Evolutionary conservation across 768 basidiomycete species (phyloP).

Genomic region (Tricholoma furcatifolium): DNA sequence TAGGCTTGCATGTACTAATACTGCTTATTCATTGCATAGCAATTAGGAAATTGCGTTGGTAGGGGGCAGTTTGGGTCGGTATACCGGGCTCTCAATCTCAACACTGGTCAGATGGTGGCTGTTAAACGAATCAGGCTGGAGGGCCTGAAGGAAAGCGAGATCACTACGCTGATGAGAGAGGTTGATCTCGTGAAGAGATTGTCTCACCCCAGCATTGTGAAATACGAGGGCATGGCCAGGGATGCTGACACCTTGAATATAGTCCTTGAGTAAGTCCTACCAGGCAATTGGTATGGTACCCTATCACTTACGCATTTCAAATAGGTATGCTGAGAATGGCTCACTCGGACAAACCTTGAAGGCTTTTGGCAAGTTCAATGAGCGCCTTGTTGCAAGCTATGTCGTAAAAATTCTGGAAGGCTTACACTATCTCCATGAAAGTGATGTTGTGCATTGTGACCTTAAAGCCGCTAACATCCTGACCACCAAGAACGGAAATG

Average conservation of each 20-base stretch:
- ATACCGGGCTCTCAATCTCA: conserved; percentile 90
- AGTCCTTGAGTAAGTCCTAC: conserved; percentile 79
- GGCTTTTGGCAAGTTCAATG: conserved; percentile 92
- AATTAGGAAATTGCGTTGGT: conserved; percentile 97
- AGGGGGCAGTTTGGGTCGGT: conserved; percentile 97
- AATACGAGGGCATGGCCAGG: conserved; percentile 94
- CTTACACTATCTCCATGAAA: conserved; percentile 85
- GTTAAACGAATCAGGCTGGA: conserved; percentile 93
- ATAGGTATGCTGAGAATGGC: conserved; percentile 93
- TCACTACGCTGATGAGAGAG: conserved; percentile 89
- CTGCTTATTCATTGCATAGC: conserved; percentile 43
- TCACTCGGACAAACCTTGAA: conserved; percentile 91
- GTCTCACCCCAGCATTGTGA: conserved; percentile 93
- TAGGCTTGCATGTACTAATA: conserved; percentile 1
- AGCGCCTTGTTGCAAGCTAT: conserved; percentile 87
- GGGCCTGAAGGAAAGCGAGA: conserved; percentile 88
- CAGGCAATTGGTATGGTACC: conserved; percentile 6
- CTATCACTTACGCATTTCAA: conserved; percentile 13
- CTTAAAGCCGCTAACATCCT: conserved; percentile 98
- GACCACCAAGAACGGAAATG: conserved; percentile 97
- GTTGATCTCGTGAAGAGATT: conserved; percentile 90
- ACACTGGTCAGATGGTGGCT: conserved; percentile 98
- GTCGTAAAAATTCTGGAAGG: conserved; percentile 97
- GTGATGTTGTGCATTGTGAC: conserved; percentile 95
- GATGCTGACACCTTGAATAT: conserved; percentile 90